Conservation (phyloP, 768 basidiomycete genomes). For the Inosperma sp. region DNA sequence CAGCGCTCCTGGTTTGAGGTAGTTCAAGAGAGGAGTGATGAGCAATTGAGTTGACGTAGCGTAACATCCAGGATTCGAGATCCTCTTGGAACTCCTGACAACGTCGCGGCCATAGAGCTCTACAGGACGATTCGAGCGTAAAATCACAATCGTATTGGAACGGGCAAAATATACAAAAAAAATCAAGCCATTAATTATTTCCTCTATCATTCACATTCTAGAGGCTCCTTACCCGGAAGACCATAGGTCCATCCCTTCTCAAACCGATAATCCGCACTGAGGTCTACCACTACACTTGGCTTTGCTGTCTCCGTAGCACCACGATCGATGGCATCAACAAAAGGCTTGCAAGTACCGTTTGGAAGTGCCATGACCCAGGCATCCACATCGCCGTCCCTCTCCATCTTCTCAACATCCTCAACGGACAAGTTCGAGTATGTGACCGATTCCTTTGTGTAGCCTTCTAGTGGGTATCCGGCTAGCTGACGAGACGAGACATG, state of each 20-base stretch:
- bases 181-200: constrained; percentile 25
- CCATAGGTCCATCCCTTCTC: constrained; percentile 96
- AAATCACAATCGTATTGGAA: constrained; percentile 9
- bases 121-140: constrained; percentile 28
- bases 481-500: constrained; percentile 97
- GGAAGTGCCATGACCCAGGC: constrained; percentile 99
- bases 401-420: constrained; percentile 82
- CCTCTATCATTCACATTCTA: constrained; percentile 27
- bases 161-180: constrained; percentile 22
- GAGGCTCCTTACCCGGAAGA: constrained; percentile 85
- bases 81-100: constrained; percentile 70
- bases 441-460: constrained; percentile 73
- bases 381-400: constrained; percentile 85
- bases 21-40: constrained; percentile 79
- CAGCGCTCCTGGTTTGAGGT: constrained; percentile 53
- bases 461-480: constrained; percentile 71
- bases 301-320: constrained; percentile 50
- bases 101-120: constrained; percentile 80
- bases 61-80: constrained; percentile 98
- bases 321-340: constrained; percentile 89
- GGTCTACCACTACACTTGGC: constrained; percentile 81
- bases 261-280: constrained; percentile 94
- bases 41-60: constrained; percentile 91
- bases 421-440: constrained; percentile 77
- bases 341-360: constrained; percentile 96